phyloP scores from a whole-genome alignment of 1,284 basidiomycete genomes.

The Xerocomus nothofagi region DNA sequence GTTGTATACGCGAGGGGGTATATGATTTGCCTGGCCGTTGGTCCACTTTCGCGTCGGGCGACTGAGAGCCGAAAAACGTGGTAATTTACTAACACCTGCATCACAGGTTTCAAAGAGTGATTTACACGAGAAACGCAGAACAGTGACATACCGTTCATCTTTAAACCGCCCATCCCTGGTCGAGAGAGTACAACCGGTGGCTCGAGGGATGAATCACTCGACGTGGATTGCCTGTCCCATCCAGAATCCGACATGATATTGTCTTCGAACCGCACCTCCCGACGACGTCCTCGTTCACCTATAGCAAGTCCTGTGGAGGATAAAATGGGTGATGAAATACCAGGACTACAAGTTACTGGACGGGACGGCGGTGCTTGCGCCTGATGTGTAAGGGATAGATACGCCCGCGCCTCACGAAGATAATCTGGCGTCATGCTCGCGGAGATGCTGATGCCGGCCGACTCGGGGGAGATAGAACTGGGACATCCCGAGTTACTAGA shows the following conservation, averaged over 20 bases:
- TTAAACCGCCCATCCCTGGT: conserved; percentile 8
- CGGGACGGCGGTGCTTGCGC: conserved; percentile 13
- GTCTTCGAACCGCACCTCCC: conserved; percentile 38
- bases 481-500: conserved; percentile 29
- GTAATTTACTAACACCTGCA: conserved; percentile 34
- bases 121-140: not conserved
- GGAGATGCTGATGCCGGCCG: conserved; percentile 34
- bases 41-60: conserved; percentile 21
- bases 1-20: not conserved
- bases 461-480: conserved; percentile 37
- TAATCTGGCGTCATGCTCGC: conserved; percentile 37
- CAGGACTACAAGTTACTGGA: conserved; percentile 20
- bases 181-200: conserved; percentile 24
- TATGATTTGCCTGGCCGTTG: conserved; percentile 14
- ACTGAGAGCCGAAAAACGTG: conserved; percentile 34
- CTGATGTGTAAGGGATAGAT: conserved; percentile 32
- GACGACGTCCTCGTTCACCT: conserved; percentile 31
- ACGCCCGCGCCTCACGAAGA: conserved; percentile 35
- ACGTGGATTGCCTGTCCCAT: conserved; percentile 37
- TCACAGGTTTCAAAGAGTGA: not conserved
- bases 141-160: conserved; percentile 21
- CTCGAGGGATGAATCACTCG: conserved; percentile 34
- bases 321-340: conserved; percentile 30
- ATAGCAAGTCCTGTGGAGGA: conserved; percentile 33
- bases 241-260: conserved; percentile 32